Base-by-base conservation (phyloP, 2,329 filamentous ascomycete genomes). In the Chaetomium globosum region DNA sequence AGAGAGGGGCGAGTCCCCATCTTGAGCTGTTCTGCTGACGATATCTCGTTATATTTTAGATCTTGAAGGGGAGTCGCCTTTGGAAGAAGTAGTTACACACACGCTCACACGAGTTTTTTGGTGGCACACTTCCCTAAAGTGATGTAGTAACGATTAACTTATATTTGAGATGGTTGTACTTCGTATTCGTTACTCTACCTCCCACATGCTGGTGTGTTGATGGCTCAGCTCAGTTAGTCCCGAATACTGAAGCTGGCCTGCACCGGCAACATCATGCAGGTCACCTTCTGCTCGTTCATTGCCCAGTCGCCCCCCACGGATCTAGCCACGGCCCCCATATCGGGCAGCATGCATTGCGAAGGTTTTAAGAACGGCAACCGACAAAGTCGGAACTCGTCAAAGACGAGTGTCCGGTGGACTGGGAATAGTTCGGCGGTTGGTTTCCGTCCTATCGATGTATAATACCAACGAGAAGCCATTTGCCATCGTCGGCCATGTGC, bases 251-350 rank as follows among this genome's bases (percentile, higher is more conserved):
- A 23, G 4, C 26, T n/a, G 19, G 21, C 46, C 39, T 43, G 16
- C 6, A 63, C 43, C 30, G 19, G 9, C 30, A 28, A 30, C 30
- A 33, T n/a, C 26, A 54, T 63, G 55, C 61, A 59, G 28, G 61
- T 49, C 56, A 54, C 36, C 55, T 54, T 21, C 39, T 19, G 36
- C 19, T 28, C 3, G 23, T 23, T 19, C 21, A 53, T 5, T 9
- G 23, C 13, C 55, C 61, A 54, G 23, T 54, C 19, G 30, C 31
- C 19, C 19, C 10, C 16, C n/a, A 19, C 30, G 60, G 26, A 19
- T 33, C 6, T 21, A 31, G 16, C 53, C 7, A 8, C 51, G 3
- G 36, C n/a, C 31, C 39, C 53, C 53, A 16, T 52, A 53, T 57
- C 31, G 33, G 55, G 55, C 33, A 39, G 13, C 33, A n/a, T 54